Evolutionary conservation across 2,329 filamentous ascomycete species (phyloP).

Genomic region (Fusarium pilosicola): DNA sequence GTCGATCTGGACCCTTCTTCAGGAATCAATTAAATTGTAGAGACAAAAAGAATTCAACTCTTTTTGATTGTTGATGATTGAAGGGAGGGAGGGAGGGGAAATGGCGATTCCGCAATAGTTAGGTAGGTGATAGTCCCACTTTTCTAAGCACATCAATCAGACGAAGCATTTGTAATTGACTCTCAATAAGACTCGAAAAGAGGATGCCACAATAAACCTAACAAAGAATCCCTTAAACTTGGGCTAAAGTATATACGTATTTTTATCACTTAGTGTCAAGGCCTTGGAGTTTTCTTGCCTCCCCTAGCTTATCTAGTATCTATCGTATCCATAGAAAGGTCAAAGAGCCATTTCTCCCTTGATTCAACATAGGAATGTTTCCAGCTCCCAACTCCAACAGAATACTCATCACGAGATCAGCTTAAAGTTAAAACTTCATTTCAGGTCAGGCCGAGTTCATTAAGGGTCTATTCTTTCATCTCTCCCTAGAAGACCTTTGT

Average conservation of each 20-base stretch:
- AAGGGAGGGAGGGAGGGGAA: conserved; percentile 36
- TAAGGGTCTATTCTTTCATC: conserved; percentile 18
- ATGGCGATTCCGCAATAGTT: conserved; percentile 33
- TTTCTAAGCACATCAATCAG: conserved; percentile 18
- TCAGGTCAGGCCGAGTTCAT: neutral
- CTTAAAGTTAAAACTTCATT: neutral
- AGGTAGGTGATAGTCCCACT: conserved; percentile 35
- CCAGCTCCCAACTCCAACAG: conserved; percentile 2
- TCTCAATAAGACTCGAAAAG: neutral
- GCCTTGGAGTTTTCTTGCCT: neutral
- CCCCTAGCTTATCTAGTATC: neutral
- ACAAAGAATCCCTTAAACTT: neutral
- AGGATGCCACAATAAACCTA: neutral
- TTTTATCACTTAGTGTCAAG: neutral
- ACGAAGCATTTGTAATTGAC: conserved; percentile 31
- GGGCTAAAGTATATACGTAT: neutral
- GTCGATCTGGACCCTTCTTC: neutral
- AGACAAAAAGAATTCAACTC: neutral
- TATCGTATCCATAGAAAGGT: neutral
- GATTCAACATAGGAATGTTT: conserved; percentile 28
- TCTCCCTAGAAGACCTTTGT: conserved; percentile 1
- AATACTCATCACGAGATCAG: neutral
- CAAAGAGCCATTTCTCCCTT: conserved; percentile 15
- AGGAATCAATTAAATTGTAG: neutral
- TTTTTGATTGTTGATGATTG: neutral